Evolutionary conservation across 257 asterid genomes (phyloP).

Genomic region (Nicotiana otophora): DNA sequence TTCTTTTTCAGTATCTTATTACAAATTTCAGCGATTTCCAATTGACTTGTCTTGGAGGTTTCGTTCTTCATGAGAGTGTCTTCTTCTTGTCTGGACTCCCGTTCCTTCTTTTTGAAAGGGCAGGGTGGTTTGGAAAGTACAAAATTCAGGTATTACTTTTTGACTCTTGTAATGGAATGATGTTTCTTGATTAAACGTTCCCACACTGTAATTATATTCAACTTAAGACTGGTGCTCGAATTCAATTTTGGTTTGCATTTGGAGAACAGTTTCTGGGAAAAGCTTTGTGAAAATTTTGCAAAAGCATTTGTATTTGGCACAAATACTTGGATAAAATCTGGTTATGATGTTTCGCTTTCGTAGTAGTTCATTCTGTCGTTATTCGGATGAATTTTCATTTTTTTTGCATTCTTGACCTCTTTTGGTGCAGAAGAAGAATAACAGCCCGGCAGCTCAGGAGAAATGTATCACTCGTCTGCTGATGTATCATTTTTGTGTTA

Average conservation of each 20-base stretch:
- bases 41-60: constrained; percentile 93
- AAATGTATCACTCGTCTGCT: constrained; percentile 77
- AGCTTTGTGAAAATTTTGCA: neutral
- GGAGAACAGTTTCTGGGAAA: neutral
- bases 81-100: constrained; percentile 97
- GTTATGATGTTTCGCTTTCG: neutral
- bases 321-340: neutral
- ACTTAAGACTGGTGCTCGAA: neutral
- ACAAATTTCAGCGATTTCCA: constrained; percentile 77
- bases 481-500: constrained; percentile 83
- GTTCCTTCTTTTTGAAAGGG: constrained; percentile 69
- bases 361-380: neutral
- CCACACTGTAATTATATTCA: neutral
- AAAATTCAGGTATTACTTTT: constrained; percentile 71
- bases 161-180: neutral
- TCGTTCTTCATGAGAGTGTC: constrained; percentile 84
- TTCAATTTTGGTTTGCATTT: neutral
- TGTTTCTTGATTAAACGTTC: neutral
- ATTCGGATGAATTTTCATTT: neutral
- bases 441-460: constrained; percentile 85
- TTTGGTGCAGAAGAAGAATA: constrained; percentile 67
- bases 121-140: constrained; percentile 96
- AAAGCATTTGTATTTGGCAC: neutral
- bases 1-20: constrained; percentile 70
- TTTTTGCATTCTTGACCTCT: constrained; percentile 13